Base-by-base conservation (phyloP, 2,329 filamentous ascomycete species). In the Pseudopyricularia cyperi region DNA sequence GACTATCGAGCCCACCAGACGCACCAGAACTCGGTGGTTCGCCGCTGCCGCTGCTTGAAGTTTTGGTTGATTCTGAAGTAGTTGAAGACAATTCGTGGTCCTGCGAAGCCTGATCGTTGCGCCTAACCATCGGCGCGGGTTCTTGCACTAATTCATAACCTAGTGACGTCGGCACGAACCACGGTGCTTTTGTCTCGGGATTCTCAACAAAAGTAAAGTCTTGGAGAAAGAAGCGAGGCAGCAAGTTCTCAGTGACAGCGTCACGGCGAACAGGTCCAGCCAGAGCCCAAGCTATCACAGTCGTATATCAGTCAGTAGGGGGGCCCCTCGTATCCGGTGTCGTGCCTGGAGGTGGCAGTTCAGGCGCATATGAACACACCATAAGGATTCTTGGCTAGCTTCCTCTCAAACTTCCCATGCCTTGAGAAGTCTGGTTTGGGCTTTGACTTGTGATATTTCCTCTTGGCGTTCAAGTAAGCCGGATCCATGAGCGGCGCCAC, bases 171-270 rank as follows among this genome's bases (percentile, higher is more conserved):
- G 82, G 82, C 15, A 80, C 68, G 62, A 74, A 77, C 77, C 79
- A 86, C 0, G 74, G 68, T 2, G 66, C 58, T 0, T 64, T 60
- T 0, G 75, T 78, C 9, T 71, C 65, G 0, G 82, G 81, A 52
- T 85, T 74, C 1, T 66, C 60, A 12, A 80, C 66, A 2, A 80
- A 59, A 28, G 74, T 71, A 54, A 88, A 81, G 32, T 77, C 70
- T 52, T 85, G 76, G 4, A 87, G 67, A 61, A 88, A 84, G 59
- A 75, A 80, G 14, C 63, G 65, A 1, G 85, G 85, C 7, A 87
- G 63, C 1, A 61, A 60, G 0, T 63, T 61, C 0, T 59, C 55
- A 1, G 80, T 80, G 32, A 75, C 61, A 22, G 64, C 59, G 59
- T 83, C 87, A 53, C 63, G 58, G 52, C 85, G 79, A 22, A 83